Base-by-base conservation (phyloP, 768 basidiomycete genomes). In the Serendipita vermifera region DNA sequence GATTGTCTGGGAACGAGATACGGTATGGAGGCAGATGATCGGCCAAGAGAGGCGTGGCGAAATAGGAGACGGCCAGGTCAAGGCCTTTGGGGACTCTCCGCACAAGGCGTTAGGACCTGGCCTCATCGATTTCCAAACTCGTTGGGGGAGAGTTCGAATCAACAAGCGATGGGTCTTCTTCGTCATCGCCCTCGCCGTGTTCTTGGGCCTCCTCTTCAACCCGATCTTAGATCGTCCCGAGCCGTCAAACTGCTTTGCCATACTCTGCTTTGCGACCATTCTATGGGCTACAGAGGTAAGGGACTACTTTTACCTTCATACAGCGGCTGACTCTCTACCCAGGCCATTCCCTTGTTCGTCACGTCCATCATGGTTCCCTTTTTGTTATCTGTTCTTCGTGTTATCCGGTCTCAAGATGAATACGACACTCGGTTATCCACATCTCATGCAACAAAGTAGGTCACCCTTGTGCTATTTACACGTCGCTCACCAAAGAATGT, bases 331-430 rank as follows among this genome's bases (percentile, higher is more conserved):
- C 17, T 36, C n/a, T 56, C 33, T 38, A 24, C 13, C 38, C 29
- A 94, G 90, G 91, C 93, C 22, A 92, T 98, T 58, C 92, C 96
- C 2, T 77, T 98, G 5, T 99, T 98, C 65, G 91, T 94, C n/a
- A 99, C 96, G 0, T 94, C 92, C 2, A 82, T 85, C 61, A 74
- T 85, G 51, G 83, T 98, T 3, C 96, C 96, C 0, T 72, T 94
- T 40, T 76, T 97, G 3, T 77, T 96, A 31, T 85, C 96, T n/a
- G 70, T 81, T n/a, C 71, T 94, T 14, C 79, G 80, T 33, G 86
- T 97, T 32, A 76, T 97, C 27, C 77, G 83, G 2, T 74, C 80
- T 22, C 65, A 68, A 1, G 77, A 85, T 26, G 79, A 73, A 0
- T 60, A 66, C 15, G 72, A 75, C 26, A 65, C 60, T 3, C 73